These are phyloP conservation scores for Nakazawaea laoshanensis DNA, from an alignment of 805 yeast species.

Conservation along the genomic window DNA sequence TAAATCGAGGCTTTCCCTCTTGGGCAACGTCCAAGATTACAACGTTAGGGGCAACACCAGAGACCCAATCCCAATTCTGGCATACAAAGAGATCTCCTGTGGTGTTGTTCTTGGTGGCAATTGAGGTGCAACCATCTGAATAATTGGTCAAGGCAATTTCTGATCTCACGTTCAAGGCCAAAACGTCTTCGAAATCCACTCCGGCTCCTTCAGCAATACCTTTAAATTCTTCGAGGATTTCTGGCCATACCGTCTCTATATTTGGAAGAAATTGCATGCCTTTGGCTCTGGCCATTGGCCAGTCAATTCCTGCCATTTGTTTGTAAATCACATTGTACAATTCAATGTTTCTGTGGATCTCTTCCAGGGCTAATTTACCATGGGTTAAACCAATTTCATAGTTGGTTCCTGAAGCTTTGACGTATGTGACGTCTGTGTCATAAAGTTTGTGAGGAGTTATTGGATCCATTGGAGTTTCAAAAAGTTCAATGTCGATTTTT, in stretches of 20 bases:
- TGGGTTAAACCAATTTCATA: conserved; percentile 26
- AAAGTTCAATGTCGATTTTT: too few relatives aligned
- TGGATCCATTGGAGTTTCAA: conserved; percentile 12
- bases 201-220: conserved; percentile 31
- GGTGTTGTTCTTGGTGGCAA: conserved; percentile 18
- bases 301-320: conserved; percentile 16
- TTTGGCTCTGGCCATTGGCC: conserved; percentile 22
- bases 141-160: conserved; percentile 26
- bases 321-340: conserved; percentile 21
- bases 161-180: conserved; percentile 28
- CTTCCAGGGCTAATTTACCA: conserved; percentile 23
- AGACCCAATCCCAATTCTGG: conserved; percentile 37
- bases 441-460: conserved; percentile 15
- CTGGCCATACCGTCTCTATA: conserved; percentile 19
- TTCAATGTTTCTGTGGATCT: conserved; percentile 20
- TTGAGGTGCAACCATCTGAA: conserved; percentile 30
- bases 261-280: conserved; percentile 20
- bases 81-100: conserved; percentile 18
- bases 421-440: conserved; percentile 19
- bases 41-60: conserved; percentile 17
- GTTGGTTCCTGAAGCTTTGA: conserved; percentile 16
- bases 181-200: conserved; percentile 22
- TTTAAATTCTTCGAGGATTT: conserved; percentile 24
- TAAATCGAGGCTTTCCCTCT: conserved; percentile 17
- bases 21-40: conserved; percentile 19